Base-by-base conservation (phyloP, 768 basidiomycete genomes). In the Mycena sanguinolenta region DNA sequence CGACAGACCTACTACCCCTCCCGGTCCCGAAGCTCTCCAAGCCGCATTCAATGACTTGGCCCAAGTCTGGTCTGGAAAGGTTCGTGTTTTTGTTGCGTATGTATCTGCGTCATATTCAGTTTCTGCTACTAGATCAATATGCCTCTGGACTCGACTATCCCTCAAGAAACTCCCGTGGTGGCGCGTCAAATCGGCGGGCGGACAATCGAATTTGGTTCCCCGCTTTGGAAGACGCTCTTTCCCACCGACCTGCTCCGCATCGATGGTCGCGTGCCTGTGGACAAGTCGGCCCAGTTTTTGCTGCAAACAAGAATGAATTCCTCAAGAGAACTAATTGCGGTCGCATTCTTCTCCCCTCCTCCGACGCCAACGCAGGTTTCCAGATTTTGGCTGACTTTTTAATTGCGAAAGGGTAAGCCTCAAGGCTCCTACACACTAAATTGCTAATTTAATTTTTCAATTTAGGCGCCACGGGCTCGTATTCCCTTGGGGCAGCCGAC, bases 121-220 rank as follows among this genome's bases (percentile, higher is more conserved):
- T 10, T 34, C 32, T 34, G 63, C 21, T 46, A 71, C 28, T 72
- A 95, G 95, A 84, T 95, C 67, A 87, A 85, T 60, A 94, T 96
- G 92, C 94, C 94, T 21, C 78, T 93, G 52, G 94, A 95, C 73
- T 90, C 93, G 21, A 86, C 85, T 27, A 85, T 89, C 50, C 90
- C 87, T 34, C 91, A 91, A 80, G 88, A 91, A 76, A 90, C 89
- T 12, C 83, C 85, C 54, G 87, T 94, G 6, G 80, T 87, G 39
- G 93, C 92, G 5, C 90, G 92, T 10, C 96, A 96, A 77, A 82
- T 93, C n/a, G 95, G 91, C 42, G 96, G 95, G 19, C 87, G 91
- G 55, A 72, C 83, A 4, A 79, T 96, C 55, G 86, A 84, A 25
- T 77, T 78, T 50, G 84, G 87, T 65, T 91, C 91, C 1, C 79